Evolutionary conservation across 331 rosid species (phyloP), one percentile per base, ranked within the genome.

Genomic region (Cucumis variabilis): DNA sequence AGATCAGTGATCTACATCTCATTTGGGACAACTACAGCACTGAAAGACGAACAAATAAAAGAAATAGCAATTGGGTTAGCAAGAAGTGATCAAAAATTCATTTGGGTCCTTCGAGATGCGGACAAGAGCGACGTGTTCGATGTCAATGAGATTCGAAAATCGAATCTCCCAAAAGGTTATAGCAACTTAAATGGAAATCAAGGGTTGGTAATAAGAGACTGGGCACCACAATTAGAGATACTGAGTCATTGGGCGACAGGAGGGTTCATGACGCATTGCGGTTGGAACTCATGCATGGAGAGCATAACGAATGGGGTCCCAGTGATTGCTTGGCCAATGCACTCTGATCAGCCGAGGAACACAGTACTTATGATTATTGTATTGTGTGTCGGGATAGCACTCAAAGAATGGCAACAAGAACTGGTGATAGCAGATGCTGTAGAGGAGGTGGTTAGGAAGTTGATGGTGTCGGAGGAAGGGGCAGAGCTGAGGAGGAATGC

Each of bases 201-300:
- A 27, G 98, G 97, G 19, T 4, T 95, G 5, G 89, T 96, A 46
- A 87, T 93, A 41, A 90, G 96, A 77, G 98, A 94, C 0, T 95
- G 99, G 99, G 98, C 97, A 1, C 98, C 98, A 14, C 98, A 96
- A 8, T 48, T 95, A 84, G 95, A 94, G 27, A 96, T 96, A 67
- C 72, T 96, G 3, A 86, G 90, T 25, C 97, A 95, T 72, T 7
- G 21, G 24, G 89, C 99, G 44, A 92, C 92, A 0, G 96, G 97
- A 0, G 96, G 98, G 46, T 95, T 95, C 69, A 87, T 95, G 93
- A 93, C 96, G 60, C 98, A 95, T 67, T 95, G 98, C 76, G 98
- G 98, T 0, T 95, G 98, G 98, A 95, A 95, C 74, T 95, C 98
- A 0, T 95, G 97, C 92, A 89, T 96, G 89, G 98, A 96, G 85